phyloP scores from a whole-genome alignment of 106 monocot genomes.

The Dendrobium catenatum region DNA sequence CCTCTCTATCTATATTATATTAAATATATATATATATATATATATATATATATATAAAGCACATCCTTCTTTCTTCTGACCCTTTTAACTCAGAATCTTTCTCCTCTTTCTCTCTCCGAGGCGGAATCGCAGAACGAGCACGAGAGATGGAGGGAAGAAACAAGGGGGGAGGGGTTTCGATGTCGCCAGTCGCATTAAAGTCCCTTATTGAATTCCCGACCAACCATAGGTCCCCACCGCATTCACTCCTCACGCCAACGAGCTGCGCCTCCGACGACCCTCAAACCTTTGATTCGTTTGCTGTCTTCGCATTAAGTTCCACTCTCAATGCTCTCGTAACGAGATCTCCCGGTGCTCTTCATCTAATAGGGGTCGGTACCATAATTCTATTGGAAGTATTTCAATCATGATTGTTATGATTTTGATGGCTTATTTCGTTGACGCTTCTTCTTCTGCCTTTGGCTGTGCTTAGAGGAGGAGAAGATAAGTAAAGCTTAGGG shows the following conservation, averaged over 20 bases:
- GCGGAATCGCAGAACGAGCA: neutral
- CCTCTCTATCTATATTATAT: too few species aligned
- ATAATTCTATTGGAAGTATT: neutral
- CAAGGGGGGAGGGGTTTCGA: neutral
- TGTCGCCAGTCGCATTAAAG: conserved; percentile 5
- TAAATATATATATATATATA: too few species aligned
- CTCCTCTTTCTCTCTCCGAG: neutral
- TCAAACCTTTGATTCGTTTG: neutral
- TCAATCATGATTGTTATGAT: neutral
- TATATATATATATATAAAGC: too few species aligned
- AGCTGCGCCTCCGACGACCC: neutral
- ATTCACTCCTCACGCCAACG: neutral
- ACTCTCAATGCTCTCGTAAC: neutral
- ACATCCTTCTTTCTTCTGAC: too few species aligned
- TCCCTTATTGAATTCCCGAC: neutral
- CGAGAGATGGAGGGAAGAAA: neutral
- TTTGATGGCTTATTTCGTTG: neutral
- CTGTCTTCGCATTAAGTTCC: neutral
- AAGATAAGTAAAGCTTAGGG: neutral
- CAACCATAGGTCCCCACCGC: conserved; percentile 1
- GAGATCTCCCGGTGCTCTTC: neutral
- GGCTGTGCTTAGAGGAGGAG: neutral
- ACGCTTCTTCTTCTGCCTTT: neutral
- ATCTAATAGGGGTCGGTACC: neutral
- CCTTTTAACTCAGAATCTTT: too few species aligned